Base-by-base conservation (phyloP, 164 flowering plant species). In the Chloranthus sessilifolius region DNA sequence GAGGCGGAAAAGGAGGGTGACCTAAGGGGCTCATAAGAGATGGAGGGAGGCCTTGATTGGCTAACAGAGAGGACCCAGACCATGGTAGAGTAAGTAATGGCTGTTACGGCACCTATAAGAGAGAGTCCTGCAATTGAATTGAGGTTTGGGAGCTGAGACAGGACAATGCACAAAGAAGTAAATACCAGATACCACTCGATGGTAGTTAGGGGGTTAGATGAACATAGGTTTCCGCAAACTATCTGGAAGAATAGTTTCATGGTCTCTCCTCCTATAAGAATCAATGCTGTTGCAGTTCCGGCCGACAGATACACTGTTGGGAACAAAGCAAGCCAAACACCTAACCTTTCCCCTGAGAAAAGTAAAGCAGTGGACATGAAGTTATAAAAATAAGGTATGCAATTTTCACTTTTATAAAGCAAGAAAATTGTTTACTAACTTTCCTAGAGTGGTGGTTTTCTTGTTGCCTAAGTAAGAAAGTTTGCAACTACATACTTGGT, bases 111-210 rank as follows among this genome's bases (percentile, higher is more conserved):
- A 24, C 99, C 99, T 1, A 94, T 64, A 5, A 94, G 89, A 2
- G 99, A 94, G 35, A 94, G 88, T 21, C 99, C 99, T 0, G 99
- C 99, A 41, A 94, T 89, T 1, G 99, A 94, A 49, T 88, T 94
- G 62, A 94, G 97, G 63, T 94, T 94, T 43, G 97, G 99, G 15
- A 94, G 86, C 75, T 94, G 99, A 53, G 99, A 88, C 11, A 94
- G 73, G 27, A 94, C 95, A 47, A 89, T 81, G 72, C 95, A 82
- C 2, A 89, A 69, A 12, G 95, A 81, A 38, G 99, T 94, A 71
- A 94, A 94, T 10, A 94, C 97, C 69, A 94, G 72, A 56, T 94
- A 94, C 99, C 99, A 94, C 72, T 88, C 99, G 6, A 94, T 88
- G 2, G 97, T 89, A 8, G 97, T 73, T n/a, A 94, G 65, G 25